Evolutionary conservation across 805 yeast genomes (phyloP).

Genomic region (Brettanomyces custersianus): DNA sequence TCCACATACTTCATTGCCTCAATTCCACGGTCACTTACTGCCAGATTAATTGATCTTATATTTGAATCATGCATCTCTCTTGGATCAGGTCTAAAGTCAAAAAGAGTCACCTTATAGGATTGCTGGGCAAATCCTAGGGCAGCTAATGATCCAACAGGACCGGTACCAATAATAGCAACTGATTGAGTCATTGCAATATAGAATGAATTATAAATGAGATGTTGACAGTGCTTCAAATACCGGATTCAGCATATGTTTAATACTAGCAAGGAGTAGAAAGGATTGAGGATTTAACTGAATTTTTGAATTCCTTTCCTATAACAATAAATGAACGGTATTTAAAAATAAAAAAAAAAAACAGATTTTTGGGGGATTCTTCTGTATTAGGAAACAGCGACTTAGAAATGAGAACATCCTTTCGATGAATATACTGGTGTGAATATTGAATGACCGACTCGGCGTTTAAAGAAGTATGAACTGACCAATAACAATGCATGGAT

Average conservation of each 20-base stretch:
- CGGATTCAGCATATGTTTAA: neutral
- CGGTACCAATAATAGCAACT: conserved; percentile 76
- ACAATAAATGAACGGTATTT: too few relatives aligned
- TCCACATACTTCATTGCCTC: conserved; percentile 59
- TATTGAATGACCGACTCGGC: too few relatives aligned
- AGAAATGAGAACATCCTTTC: too few relatives aligned
- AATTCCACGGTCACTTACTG: conserved; percentile 81
- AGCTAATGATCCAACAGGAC: conserved; percentile 78
- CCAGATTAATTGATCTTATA: conserved; percentile 72
- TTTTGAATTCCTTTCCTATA: too few relatives aligned
- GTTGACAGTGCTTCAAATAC: neutral
- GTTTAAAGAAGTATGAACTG: too few relatives aligned
- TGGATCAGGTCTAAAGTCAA: conserved; percentile 68
- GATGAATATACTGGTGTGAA: too few relatives aligned
- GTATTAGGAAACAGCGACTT: too few relatives aligned
- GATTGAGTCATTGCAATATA: conserved; percentile 10
- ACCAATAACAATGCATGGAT: too few relatives aligned
- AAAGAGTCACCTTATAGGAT: conserved; percentile 66
- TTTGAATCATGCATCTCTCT: conserved; percentile 24
- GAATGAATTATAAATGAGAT: conserved; percentile 7
- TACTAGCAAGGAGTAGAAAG: neutral
- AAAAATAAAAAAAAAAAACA: too few relatives aligned
- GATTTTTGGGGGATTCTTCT: too few relatives aligned
- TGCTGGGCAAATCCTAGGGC: conserved; percentile 70
- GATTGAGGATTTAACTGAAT: too few relatives aligned